Percentiles rank a stretch among this genome's conserved stretches.
These are phyloP conservation scores for Aspergillus hancockii DNA, from an alignment of 495 filamentous ascomycete species.

Conservation along the genomic window DNA sequence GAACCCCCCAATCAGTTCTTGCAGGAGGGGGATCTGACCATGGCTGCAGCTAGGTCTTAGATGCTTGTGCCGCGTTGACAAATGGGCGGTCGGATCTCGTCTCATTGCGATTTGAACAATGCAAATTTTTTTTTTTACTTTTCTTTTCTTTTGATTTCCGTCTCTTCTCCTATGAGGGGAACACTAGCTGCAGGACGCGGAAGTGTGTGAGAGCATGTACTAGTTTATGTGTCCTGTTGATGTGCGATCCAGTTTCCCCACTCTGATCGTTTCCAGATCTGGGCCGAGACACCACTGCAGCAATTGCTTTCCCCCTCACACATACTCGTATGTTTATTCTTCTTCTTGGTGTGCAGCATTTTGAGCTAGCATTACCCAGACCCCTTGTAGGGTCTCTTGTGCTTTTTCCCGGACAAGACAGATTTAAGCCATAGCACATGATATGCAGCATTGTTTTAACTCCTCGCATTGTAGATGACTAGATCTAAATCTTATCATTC, in stretches of 20 bases:
- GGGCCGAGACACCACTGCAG: slow-evolving; percentile 11
- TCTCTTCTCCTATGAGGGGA: background rate
- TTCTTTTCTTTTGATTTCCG: background rate
- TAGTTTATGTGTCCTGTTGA: slow-evolving; percentile 16
- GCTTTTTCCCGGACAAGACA: no score
- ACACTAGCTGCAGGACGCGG: slow-evolving; percentile 17
- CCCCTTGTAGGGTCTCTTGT: no score
- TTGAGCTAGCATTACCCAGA: no score
- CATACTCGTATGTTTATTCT: background rate
- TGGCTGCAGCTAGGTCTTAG: slow-evolving; percentile 20
- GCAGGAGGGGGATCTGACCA: slow-evolving; percentile 21
- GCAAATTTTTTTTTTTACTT: slow-evolving; percentile 7
- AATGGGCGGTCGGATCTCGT: slow-evolving; percentile 22
- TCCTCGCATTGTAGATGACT: background rate
- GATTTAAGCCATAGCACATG: no score
- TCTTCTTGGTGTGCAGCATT: background rate
- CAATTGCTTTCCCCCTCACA: background rate
- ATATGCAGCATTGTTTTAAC: background rate
- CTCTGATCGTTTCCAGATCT: slow-evolving; percentile 29
- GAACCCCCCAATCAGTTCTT: slow-evolving; percentile 2
- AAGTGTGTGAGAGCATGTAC: slow-evolving; percentile 8
- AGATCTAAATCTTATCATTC: slow-evolving; percentile 8
- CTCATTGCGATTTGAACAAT: slow-evolving; percentile 24
- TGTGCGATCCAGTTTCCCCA: slow-evolving; percentile 24
- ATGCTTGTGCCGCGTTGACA: slow-evolving; percentile 15